Base-by-base conservation (phyloP, 495 filamentous ascomycete genomes). In the Niebla homalea region DNA sequence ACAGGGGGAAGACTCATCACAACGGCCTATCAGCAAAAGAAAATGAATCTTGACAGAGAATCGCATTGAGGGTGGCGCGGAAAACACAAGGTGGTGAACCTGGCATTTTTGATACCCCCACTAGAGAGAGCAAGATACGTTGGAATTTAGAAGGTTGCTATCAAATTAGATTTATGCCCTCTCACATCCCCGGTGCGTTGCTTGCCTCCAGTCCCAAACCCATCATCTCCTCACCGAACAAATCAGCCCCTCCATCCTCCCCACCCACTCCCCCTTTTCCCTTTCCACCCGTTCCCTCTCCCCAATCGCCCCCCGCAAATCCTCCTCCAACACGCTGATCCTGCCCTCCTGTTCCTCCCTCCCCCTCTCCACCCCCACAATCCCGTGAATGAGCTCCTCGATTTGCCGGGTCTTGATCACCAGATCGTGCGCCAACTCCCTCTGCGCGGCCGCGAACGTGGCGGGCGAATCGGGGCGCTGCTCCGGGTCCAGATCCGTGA, bases 351-450 rank as follows among this genome's bases (percentile, higher is more conserved):
- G 92, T 62, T 89, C 84, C 51, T 76, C 75, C 70, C 93, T 83
- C 52, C 84, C 90, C 39, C 81, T 83, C 16, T 85, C 85, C 42
- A 95, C 77, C 0, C 92, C 92, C 0, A 92, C 92, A n/a, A 98
- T 67, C 15, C 75, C 74, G 2, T 77, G 80, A 53, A 96, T 87
- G 49, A 98, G 65, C 21, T 78, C 71, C 68, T 98, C 92, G 57
- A 97, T 92, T 75, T 95, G 89, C 70, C 95, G 87, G 56, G 90
- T 85, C 65, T 95, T 89, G 49, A 86, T 66, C 46, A 98, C 82
- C 0, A 98, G 71, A 59, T 95, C 90, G 14, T 81, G 79, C 16
- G 88, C 86, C 18, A 98, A 73, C 62, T 98, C 89, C 32, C 76
- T 65, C 61, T 93, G 80, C 10, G 82, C 78, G 8, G 74, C 74